Evolutionary conservation across 176 grass and related monocot genomes (phyloP).

Genomic region (Chloris gayana): DNA sequence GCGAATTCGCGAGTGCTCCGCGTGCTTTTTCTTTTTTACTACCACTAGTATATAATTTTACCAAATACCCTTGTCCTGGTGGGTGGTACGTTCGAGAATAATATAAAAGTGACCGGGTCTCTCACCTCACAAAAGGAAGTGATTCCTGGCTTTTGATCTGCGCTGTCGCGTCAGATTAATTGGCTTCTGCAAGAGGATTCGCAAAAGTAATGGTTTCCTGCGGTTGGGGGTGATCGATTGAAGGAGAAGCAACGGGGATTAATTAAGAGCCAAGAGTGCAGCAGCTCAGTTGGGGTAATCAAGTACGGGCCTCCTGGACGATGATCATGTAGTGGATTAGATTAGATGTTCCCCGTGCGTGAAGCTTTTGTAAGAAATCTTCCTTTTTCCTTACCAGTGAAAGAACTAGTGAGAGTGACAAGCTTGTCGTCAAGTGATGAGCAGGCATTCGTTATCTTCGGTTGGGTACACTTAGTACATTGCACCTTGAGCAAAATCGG

Average conservation of each 20-base stretch:
- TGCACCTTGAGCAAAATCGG: too few species aligned
- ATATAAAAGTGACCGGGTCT: neutral
- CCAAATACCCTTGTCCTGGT: neutral
- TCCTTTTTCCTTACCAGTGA: neutral
- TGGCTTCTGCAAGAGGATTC: too few species aligned
- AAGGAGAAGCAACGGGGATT: neutral
- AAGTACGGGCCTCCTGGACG: neutral
- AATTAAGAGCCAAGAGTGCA: neutral
- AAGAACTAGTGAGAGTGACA: too few species aligned
- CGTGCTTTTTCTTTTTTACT: neutral
- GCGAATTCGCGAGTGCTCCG: too few species aligned
- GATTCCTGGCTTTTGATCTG: neutral
- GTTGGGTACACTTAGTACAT: too few species aligned
- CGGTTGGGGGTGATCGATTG: conserved; percentile 1
- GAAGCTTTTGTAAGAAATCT: too few species aligned
- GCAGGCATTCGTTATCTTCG: too few species aligned
- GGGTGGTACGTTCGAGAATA: neutral
- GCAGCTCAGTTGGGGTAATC: neutral
- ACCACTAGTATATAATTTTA: neutral
- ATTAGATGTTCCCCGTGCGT: too few species aligned
- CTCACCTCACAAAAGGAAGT: neutral
- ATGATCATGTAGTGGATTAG: too few species aligned
- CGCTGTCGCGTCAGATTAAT: neutral
- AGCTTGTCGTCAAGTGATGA: too few species aligned
- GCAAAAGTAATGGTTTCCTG: neutral